Base-by-base conservation (phyloP, 306 rosid species). In the Begonia masoniana region DNA sequence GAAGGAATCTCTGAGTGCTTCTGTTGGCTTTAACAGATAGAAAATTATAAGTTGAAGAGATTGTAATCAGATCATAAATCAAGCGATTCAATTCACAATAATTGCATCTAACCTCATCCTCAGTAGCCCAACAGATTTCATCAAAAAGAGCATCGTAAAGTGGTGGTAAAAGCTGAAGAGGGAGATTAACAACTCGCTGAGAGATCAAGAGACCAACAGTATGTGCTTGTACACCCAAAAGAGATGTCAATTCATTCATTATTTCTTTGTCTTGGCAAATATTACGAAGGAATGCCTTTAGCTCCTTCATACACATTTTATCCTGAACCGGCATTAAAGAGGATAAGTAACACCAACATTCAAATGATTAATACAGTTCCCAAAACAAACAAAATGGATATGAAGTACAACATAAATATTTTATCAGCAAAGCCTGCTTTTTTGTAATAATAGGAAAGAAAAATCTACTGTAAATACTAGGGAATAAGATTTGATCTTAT, bases 51-150 rank as follows among this genome's bases (percentile, higher is more conserved):
- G 67, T 50, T 58, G n/a, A 13, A 58, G 12, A 39, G 46, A 47
- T 47, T 62, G 58, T 50, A 19, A 19, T 23, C 45, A 60, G 45
- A 57, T 31, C 13, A 46, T 26, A 59, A 9, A 58, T 60, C 56
- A 55, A 56, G 68, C 58, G 62, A 66, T 50, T 19, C 68, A 42
- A 60, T 64, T 48, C 11, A 51, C 45, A 65, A 55, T 54, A 62
- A 54, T 24, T 12, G 54, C 53, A 63, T 69, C 94, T 76, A 68
- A 91, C 96, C 88, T 91, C 99, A 61, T 91, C 99, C 71, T 86
- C 94, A 17, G 85, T 79, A 47, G 94, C 94, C 99, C 94, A 83
- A 0, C 73, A 77, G 47, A 91, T 74, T 79, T 91, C 99, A 54
- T 91, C 78, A 55, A 86, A 91, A 47, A 91, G 94, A 43, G 79